Evolutionary conservation across 1,139 yeast genomes (phyloP).

Genomic region (Geotrichum phurueaensis): DNA sequence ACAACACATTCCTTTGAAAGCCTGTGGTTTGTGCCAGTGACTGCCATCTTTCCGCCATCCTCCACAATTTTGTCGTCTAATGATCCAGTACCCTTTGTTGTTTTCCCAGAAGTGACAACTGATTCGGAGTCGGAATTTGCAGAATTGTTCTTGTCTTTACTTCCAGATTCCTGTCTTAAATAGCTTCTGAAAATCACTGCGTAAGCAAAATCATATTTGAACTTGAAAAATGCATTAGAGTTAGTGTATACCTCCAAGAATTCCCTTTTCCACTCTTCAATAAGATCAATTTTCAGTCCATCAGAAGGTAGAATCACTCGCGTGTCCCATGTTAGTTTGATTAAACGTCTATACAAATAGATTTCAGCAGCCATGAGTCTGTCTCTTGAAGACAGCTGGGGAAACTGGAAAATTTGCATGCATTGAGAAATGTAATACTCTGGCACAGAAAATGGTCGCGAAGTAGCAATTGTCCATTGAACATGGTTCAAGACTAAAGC

Average conservation of each 20-base stretch:
- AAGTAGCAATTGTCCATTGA: conserved; percentile 16
- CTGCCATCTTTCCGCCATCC: conserved; percentile 4
- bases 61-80: not conserved
- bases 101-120: not conserved
- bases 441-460: conserved; percentile 14
- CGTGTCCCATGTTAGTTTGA: conserved; percentile 14
- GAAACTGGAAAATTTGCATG: conserved; percentile 10
- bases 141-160: not conserved
- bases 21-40: conserved; percentile 1
- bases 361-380: conserved; percentile 11
- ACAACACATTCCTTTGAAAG: conserved; percentile 15
- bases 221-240: not conserved
- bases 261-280: conserved; percentile 14
- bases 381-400: conserved; percentile 4
- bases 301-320: conserved; percentile 10
- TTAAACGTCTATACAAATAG: conserved; percentile 4
- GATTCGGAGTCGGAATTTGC: not conserved
- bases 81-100: not conserved
- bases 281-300: conserved; percentile 4
- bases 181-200: conserved; percentile 13
- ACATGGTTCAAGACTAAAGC: conserved; percentile 12
- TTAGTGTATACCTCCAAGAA: not conserved
- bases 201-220: conserved; percentile 15
- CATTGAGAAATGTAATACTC: conserved; percentile 14
- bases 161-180: conserved; percentile 13